Evolutionary conservation across 176 grass and related monocot genomes (phyloP).

Genomic region (Tillandsia fasciculata): DNA sequence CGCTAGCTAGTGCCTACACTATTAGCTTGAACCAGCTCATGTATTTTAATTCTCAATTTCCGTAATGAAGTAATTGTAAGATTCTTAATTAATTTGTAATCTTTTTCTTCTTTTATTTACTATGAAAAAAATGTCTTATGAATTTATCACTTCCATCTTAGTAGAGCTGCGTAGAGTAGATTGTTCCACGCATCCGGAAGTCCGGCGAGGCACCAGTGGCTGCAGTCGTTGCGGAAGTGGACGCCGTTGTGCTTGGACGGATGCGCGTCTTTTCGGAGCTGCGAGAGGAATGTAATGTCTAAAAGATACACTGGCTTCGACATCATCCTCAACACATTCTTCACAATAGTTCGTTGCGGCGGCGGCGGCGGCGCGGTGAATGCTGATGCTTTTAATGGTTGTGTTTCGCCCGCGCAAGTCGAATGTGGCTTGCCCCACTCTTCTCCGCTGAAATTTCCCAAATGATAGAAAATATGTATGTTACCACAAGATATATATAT

Average conservation of each 20-base stretch:
- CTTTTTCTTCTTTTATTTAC: too few relatives aligned
- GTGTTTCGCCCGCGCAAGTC: constrained; percentile 38
- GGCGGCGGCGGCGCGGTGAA: constrained; percentile 8
- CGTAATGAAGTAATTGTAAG: too few relatives aligned
- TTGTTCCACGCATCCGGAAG: constrained; percentile 68
- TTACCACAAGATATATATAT: not conserved
- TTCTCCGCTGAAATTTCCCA: not conserved
- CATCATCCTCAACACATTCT: constrained; percentile 30
- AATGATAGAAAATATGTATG: not conserved
- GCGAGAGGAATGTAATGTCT: constrained; percentile 63
- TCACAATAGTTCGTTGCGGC: constrained; percentile 37
- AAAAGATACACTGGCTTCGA: constrained; percentile 41
- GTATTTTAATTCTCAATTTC: too few relatives aligned
- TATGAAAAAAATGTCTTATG: not conserved
- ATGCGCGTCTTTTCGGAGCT: constrained; percentile 80
- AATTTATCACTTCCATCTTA: not conserved
- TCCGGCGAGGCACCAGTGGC: constrained; percentile 73
- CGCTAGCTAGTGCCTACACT: too few relatives aligned
- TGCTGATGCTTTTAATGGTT: constrained; percentile 19
- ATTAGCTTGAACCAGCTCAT: too few relatives aligned
- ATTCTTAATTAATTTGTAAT: too few relatives aligned
- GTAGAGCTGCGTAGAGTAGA: constrained; percentile 29
- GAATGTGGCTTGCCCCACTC: not conserved
- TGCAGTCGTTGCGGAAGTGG: constrained; percentile 45
- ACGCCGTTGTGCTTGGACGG: constrained; percentile 60